phyloP scores from a whole-genome alignment of 306 rosid genomes.

The Inga laurina region DNA sequence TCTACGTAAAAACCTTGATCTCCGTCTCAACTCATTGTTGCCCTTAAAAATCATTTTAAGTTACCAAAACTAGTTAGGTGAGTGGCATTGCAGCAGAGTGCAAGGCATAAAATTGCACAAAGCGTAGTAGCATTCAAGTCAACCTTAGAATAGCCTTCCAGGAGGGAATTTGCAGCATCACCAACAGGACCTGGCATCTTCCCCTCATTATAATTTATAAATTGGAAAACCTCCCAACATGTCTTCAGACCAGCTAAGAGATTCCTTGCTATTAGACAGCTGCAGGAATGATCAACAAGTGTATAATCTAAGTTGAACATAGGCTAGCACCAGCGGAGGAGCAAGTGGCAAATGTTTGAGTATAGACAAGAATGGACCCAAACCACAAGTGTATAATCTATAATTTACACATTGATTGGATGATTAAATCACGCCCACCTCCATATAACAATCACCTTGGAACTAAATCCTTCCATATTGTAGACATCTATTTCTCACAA shows the following conservation, averaged over 20 bases:
- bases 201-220: slow-evolving; percentile 79
- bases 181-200: slow-evolving; percentile 77
- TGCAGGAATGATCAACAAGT: slow-evolving; percentile 35
- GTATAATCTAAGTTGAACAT: not conserved
- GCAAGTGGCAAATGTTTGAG: not conserved
- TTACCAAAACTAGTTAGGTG: slow-evolving; percentile 34
- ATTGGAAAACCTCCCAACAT: slow-evolving; percentile 93
- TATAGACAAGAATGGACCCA: slow-evolving; percentile 1
- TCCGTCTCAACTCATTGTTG: slow-evolving; percentile 83
- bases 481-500: slow-evolving; percentile 19
- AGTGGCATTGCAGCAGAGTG: slow-evolving; percentile 22
- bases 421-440: not conserved
- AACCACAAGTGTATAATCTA: not conserved
- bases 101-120: not conserved
- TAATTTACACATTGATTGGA: slow-evolving; percentile 1
- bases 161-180: slow-evolving; percentile 77
- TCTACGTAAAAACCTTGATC: slow-evolving; percentile 93
- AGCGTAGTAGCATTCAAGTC: slow-evolving; percentile 37
- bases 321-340: slow-evolving; percentile 11
- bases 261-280: slow-evolving; percentile 96
- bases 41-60: slow-evolving; percentile 65
- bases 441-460: not conserved
- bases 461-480: slow-evolving; percentile 27
- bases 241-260: slow-evolving; percentile 85
- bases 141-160: slow-evolving; percentile 94